Percentiles rank a stretch among this genome's conserved stretches.
Evolutionary conservation across 345 rosid genomes (phyloP).

Genomic region (Eucalyptus brandiana): DNA sequence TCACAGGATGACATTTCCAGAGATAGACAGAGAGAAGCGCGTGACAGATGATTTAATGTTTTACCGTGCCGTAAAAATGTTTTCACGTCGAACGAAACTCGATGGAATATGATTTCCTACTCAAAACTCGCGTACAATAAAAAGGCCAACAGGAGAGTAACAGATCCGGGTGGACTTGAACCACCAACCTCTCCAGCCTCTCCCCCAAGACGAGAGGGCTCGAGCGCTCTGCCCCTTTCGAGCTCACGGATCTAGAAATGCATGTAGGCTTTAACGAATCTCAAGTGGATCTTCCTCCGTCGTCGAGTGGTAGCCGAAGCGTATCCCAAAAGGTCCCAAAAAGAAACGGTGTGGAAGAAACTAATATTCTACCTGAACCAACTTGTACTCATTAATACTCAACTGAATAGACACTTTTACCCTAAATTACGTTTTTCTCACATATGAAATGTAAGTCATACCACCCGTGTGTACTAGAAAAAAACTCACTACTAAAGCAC

Average conservation of each 20-base stretch:
- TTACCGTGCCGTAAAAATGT: background rate
- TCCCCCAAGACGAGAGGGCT: background rate
- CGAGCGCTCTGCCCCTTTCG: background rate
- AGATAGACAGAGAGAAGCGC: background rate
- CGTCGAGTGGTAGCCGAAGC: accelerated
- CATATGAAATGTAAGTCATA: too few species aligned
- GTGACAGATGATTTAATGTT: accelerated
- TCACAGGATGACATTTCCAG: background rate
- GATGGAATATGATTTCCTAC: background rate
- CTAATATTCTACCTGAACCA: accelerated
- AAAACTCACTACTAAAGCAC: too few species aligned
- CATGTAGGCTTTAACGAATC: background rate
- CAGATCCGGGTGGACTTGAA: background rate
- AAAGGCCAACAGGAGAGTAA: background rate
- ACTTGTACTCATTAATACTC: too few species aligned
- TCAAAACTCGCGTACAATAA: background rate
- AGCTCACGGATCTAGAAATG: background rate
- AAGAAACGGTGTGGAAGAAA: too few species aligned
- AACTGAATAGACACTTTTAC: accelerated
- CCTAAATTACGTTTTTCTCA: too few species aligned
- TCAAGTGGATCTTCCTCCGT: accelerated
- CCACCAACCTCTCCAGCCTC: background rate
- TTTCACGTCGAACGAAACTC: background rate
- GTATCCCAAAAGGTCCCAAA: too few species aligned
- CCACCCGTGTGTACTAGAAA: too few species aligned